Percentiles rank a stretch among this genome's conserved stretches.
Conservation (phyloP, 2,329 filamentous ascomycete genomes). For the Monascus ruber region DNA sequence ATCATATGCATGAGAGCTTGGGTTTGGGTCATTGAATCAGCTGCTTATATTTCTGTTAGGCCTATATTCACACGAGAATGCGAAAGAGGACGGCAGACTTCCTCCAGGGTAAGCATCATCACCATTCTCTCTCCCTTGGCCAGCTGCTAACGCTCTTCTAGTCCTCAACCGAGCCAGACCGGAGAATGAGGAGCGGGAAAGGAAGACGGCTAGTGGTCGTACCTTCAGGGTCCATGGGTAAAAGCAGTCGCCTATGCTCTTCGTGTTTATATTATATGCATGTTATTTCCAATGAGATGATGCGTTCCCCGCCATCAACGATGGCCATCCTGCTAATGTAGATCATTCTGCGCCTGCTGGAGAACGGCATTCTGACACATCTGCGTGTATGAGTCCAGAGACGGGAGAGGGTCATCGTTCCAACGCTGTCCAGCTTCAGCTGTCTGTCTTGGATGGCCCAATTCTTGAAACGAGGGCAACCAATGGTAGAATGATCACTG, state of each 20-base stretch:
- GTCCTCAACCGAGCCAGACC: conserved; percentile 92
- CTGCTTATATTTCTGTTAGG: conserved; percentile 35
- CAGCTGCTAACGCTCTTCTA: conserved; percentile 34
- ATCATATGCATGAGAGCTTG: not conserved
- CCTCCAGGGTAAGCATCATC: conserved; percentile 62
- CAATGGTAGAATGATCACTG: no score
- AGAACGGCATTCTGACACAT: no score
- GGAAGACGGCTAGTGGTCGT: conserved; percentile 92
- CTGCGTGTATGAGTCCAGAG: no score
- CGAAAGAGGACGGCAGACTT: conserved; percentile 95
- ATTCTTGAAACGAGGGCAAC: no score
- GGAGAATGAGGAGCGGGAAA: conserved; percentile 92
- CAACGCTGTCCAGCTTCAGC: no score
- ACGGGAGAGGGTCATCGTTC: no score
- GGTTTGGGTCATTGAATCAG: not conserved
- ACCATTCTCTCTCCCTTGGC: not conserved
- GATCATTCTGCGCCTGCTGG: no score
- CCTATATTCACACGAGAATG: conserved; percentile 98
- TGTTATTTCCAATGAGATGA: no score
- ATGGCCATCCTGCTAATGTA: no score
- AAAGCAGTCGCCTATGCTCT: not conserved
- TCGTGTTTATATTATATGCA: no score
- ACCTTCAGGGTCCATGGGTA: conserved; percentile 63
- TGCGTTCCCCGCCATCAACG: no score
- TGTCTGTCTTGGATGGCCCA: no score